Conservation (phyloP, 2,329 filamentous ascomycete genomes). For the Fusarium mundagurra region DNA sequence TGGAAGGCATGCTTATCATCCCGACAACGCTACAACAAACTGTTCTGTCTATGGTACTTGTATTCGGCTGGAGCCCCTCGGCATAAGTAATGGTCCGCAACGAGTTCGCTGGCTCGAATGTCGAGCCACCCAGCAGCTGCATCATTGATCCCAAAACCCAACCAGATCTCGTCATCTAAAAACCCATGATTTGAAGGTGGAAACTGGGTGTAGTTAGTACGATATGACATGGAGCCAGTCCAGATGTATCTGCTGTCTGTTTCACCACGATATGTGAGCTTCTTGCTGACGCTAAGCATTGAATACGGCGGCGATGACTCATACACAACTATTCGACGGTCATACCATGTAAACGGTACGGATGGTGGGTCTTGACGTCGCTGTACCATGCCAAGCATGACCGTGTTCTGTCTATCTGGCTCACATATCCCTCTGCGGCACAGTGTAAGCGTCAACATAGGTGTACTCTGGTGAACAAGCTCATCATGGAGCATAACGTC, state of each 20-base stretch:
- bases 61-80: conserved; percentile 15
- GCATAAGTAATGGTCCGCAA: conserved; percentile 31
- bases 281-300: conserved; percentile 36
- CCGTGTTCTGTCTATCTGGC: conserved; percentile 22
- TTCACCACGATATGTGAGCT: conserved; percentile 32
- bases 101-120: conserved; percentile 22
- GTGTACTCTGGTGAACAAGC: conserved; percentile 32
- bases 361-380: conserved; percentile 20
- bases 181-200: conserved; percentile 24
- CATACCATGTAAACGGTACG: conserved; percentile 23
- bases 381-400: conserved; percentile 35
- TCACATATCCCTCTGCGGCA: conserved; percentile 28
- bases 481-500: conserved; percentile 26
- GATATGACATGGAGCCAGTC: conserved; percentile 33
- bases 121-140: conserved; percentile 34
- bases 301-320: conserved; percentile 22
- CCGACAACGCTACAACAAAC: background rate
- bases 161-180: conserved; percentile 34
- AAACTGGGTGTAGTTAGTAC: conserved; percentile 12
- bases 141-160: conserved; percentile 34
- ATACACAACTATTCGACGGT: conserved; percentile 30
- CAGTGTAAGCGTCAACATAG: conserved; percentile 34
- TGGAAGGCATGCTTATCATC: too few species aligned
- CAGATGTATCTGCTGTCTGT: conserved; percentile 23
- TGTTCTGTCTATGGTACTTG: conserved; percentile 18